Evolutionary conservation across 306 rosid genomes (phyloP).

Genomic region (Lithocarpus polystachyus): DNA sequence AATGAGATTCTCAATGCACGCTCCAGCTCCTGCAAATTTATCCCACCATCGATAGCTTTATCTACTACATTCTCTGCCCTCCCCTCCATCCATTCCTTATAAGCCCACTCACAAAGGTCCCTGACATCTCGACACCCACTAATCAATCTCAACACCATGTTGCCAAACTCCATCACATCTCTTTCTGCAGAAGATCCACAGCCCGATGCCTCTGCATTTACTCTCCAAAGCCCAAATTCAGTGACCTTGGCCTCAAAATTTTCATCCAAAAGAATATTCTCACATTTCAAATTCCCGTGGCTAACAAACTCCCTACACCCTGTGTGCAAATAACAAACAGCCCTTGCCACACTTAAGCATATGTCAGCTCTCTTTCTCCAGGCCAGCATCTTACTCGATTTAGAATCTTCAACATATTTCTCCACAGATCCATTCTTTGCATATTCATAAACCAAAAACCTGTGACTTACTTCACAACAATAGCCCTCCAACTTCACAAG

Average conservation of each 20-base stretch:
- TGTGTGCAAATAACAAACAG: conserved; percentile 64
- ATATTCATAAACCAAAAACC: conserved; percentile 58
- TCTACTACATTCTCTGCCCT: conserved; percentile 46
- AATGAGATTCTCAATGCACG: conserved; percentile 64
- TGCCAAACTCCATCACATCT: conserved; percentile 70
- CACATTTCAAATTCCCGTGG: conserved; percentile 68
- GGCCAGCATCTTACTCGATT: conserved; percentile 57
- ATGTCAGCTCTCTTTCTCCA: conserved; percentile 70
- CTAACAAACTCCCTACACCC: conserved; percentile 75
- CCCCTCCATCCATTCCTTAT: conserved; percentile 61
- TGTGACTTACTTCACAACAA: conserved; percentile 61
- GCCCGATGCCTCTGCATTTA: conserved; percentile 31
- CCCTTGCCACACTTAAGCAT: conserved; percentile 66
- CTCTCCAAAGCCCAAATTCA: conserved; percentile 60
- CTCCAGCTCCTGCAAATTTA: conserved; percentile 47
- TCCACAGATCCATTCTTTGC: conserved; percentile 58
- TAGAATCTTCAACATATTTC: conserved; percentile 42
- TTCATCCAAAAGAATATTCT: conserved; percentile 64
- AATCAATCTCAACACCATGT: conserved; percentile 51
- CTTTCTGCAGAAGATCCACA: conserved; percentile 51
- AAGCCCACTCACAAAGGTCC: conserved; percentile 56
- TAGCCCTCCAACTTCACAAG: conserved; percentile 78
- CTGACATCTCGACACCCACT: conserved; percentile 35
- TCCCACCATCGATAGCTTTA: conserved; percentile 43
- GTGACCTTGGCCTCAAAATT: conserved; percentile 53